phyloP scores from a whole-genome alignment of 192 early-diverging fungal species.

The Gamsiella multidivaricata region DNA sequence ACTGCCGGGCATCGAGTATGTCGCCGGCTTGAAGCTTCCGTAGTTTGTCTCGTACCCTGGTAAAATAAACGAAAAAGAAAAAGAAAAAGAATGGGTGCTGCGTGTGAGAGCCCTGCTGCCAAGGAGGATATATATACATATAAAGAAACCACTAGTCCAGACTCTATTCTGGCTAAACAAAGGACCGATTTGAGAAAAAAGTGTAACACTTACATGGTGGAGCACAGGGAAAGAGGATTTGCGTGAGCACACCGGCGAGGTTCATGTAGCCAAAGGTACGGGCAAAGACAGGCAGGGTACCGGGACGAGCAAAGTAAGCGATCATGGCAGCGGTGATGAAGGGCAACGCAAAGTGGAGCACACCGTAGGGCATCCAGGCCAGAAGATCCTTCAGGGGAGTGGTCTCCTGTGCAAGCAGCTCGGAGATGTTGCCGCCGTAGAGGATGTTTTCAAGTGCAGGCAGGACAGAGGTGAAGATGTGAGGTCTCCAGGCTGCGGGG shows the following conservation, averaged over 20 bases:
- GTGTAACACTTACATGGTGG: constrained; percentile 68
- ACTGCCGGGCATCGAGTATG: constrained; percentile 73
- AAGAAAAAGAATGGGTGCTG: background rate
- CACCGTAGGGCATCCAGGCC: constrained; percentile 79
- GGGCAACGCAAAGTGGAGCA: constrained; percentile 77
- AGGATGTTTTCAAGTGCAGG: constrained; percentile 74
- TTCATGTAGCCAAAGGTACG: constrained; percentile 76
- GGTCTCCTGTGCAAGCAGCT: constrained; percentile 65
- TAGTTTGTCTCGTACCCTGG: constrained; percentile 77
- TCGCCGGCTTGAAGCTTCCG: constrained; percentile 68
- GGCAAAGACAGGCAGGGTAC: constrained; percentile 63
- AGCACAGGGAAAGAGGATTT: constrained; percentile 72
- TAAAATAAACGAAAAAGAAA: background rate
- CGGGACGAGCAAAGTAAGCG: constrained; percentile 62
- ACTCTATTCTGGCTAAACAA: background rate
- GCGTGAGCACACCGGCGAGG: constrained; percentile 74
- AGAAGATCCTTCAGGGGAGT: constrained; percentile 67
- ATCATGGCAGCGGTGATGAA: constrained; percentile 63
- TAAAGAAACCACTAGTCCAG: background rate
- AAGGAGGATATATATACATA: background rate
- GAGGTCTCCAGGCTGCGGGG: constrained; percentile 61
- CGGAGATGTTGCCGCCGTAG: constrained; percentile 73
- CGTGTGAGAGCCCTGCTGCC: background rate
- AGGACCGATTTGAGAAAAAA: background rate
- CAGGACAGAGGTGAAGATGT: constrained; percentile 72